Evolutionary conservation across 805 yeast species (phyloP), one percentile per base, ranked within the genome.

Genomic region (Ogataea ganodermae): DNA sequence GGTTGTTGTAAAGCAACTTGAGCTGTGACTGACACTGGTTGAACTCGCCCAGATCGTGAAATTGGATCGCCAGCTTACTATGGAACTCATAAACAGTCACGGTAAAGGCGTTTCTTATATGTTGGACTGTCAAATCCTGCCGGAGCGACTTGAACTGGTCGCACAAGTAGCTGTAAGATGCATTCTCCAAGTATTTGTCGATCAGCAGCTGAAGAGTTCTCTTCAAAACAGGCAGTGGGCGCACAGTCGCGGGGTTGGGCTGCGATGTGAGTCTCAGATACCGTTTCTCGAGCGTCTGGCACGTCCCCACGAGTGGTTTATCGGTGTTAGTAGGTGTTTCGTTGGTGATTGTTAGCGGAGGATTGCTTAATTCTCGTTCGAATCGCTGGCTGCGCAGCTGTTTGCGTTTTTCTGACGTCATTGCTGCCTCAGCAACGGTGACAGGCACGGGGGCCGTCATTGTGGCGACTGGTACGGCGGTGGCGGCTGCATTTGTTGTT

Each of bases 51-150:
- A 92, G 68, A 65, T 92, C 99, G 33, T 79, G 76, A 60, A 86
- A 83, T 56, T 83, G 86, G 31, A 92, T 75, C 0, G 97, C 96
- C n/a, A 91, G 71, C 41, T 90, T 79, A 3, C 94, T 94, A 66
- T 92, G 96, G 2, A 83, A 76, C 65, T 89, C 94, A 65, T 94
- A 92, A 0, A 89, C 96, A 45, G 69, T 61, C 5, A 89, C 79
- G 0, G 97, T 80, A 61, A 94, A 87, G 36, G 78, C 82, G 59
- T 81, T 81, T 58, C 84, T 84, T 36, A 92, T 83, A 60, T 86
- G 86, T 68, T 92, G 99, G 8, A 92, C 97, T 2, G 95, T 87
- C 53, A 92, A 68, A 68, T 92, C 99, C 67, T 92, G 99, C 57
- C 99, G 75, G 50, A 94, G 76, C 0, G 97, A 87, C 67, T 91